Evolutionary conservation across 148 eudicot species (phyloP), one percentile per base, ranked within the genome.

Genomic region (Diospyros kaki): DNA sequence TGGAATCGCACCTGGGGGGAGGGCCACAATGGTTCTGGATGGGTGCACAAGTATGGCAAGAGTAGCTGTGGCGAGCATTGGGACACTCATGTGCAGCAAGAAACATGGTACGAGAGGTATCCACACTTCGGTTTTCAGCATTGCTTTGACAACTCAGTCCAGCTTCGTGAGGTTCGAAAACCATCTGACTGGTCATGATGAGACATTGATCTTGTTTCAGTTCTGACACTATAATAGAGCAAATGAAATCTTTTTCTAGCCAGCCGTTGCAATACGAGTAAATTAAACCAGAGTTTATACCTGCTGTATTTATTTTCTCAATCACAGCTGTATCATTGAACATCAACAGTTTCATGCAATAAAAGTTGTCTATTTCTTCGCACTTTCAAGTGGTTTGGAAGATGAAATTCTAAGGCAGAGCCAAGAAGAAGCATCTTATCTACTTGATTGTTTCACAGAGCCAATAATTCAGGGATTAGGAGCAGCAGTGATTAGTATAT

Each of bases 1-100:
- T 94, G 98, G 98, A 93, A 94, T 76, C 90, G 94, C 4, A 91
- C 97, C 5, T 94, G 98, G 98, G 98, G 97, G 3, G 97, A 94
- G 84, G 75, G 84, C 40, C 98, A 94, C 73, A 94, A 94, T 64
- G 91, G 98, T 6, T 79, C 93, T 3, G 98, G 95, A 50, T 91
- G 97, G 97, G 85, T 91, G 65, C 98, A 93, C 90, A 94, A 94
- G 83, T 91, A 91, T 40, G 98, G 98, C 4, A 88, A 81, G 78
- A 91, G 97, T 79, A 90, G 95, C 77, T 68, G 90, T 44, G 97
- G 98, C 2, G 97, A 94, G 75, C 97, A 91, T 74, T 94, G 98
- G 98, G 98, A 94, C 75, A 94, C 95, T 50, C 95, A 91, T 78
- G 87, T 68, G 3, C 76, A 78, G 76, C 91, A 91, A 86, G 92